These are phyloP conservation scores for Glaciozyma antarctica DNA, from an alignment of 768 basidiomycete species.

Conservation along the genomic window DNA sequence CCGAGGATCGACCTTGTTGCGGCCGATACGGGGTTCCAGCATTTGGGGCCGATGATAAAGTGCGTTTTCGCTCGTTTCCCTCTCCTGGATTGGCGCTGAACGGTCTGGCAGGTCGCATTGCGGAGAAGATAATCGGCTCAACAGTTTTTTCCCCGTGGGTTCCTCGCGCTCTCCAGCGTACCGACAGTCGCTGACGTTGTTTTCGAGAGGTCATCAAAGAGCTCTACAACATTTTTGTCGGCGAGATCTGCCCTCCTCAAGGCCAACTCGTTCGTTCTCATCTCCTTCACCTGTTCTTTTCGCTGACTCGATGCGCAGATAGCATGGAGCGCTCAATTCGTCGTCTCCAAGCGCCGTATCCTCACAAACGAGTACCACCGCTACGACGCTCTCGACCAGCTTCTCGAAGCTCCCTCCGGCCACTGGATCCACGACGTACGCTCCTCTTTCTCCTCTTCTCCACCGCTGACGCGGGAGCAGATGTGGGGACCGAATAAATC, in stretches of 20 bases:
- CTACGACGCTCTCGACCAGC: conserved; percentile 22
- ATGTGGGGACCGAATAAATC: conserved; percentile 30
- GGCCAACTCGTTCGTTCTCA: conserved; percentile 13
- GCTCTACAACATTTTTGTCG: conserved; percentile 36
- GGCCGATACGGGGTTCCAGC: conserved; percentile 35
- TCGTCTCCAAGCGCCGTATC: conserved; percentile 36
- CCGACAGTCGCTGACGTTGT: background rate
- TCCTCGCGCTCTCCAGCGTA: background rate
- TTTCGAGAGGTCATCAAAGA: conserved; percentile 34
- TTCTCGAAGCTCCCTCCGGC: conserved; percentile 7
- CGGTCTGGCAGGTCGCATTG: conserved; percentile 5
- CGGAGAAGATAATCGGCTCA: conserved; percentile 31
- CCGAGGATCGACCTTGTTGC: conserved; percentile 33
- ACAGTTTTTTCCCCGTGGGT: conserved; percentile 8
- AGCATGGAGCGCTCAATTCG: conserved; percentile 39
- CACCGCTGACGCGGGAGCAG: background rate
- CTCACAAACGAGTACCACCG: conserved; percentile 30
- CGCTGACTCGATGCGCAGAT: conserved; percentile 15
- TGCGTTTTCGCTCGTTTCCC: background rate
- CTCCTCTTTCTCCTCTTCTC: background rate
- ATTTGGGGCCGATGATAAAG: conserved; percentile 37
- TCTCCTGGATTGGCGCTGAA: background rate
- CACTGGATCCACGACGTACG: conserved; percentile 29
- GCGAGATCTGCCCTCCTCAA: conserved; percentile 34
- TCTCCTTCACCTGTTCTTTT: background rate